Conservation (phyloP, 2,329 filamentous ascomycete genomes). For the Dactylellina haptotyla region DNA sequence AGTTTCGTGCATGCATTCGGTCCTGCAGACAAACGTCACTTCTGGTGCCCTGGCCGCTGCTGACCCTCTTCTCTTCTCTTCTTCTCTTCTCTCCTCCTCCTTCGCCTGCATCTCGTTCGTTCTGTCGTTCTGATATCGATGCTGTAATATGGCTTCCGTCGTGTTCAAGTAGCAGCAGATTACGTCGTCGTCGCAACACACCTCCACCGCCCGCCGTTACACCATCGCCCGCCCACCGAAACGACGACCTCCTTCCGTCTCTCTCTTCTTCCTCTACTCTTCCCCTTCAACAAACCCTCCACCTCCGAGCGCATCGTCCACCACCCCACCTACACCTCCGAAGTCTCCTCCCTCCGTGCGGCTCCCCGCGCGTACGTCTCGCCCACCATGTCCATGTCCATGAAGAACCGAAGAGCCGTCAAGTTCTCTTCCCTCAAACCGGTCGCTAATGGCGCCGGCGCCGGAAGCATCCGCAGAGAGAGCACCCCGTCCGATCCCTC, state of each 20-base stretch:
- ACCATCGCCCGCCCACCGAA: conserved; percentile 22
- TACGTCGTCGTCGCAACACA: too few species aligned
- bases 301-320: neutral
- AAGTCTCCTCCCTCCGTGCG: conserved; percentile 21
- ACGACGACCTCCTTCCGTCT: neutral
- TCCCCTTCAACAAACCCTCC: conserved; percentile 10
- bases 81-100: too few species aligned
- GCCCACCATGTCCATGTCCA: conserved; percentile 22
- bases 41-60: neutral
- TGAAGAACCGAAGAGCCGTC: conserved; percentile 45
- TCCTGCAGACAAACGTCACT: conserved; percentile 48
- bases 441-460: conserved; percentile 34
- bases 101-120: too few species aligned
- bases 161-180: too few species aligned
- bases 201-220: conserved; percentile 34
- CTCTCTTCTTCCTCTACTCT: conserved; percentile 15
- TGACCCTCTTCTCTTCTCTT: conserved; percentile 3
- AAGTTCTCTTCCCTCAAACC: conserved; percentile 52
- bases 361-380: conserved; percentile 20
- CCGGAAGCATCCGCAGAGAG: conserved; percentile 49
- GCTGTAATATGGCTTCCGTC: too few species aligned
- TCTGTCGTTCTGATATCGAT: too few species aligned
- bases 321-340: conserved; percentile 1
- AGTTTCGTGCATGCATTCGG: conserved; percentile 12
- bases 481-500: conserved; percentile 51